phyloP scores from a whole-genome alignment of 139 green algal genomes.

The Micromonas pusilla region DNA sequence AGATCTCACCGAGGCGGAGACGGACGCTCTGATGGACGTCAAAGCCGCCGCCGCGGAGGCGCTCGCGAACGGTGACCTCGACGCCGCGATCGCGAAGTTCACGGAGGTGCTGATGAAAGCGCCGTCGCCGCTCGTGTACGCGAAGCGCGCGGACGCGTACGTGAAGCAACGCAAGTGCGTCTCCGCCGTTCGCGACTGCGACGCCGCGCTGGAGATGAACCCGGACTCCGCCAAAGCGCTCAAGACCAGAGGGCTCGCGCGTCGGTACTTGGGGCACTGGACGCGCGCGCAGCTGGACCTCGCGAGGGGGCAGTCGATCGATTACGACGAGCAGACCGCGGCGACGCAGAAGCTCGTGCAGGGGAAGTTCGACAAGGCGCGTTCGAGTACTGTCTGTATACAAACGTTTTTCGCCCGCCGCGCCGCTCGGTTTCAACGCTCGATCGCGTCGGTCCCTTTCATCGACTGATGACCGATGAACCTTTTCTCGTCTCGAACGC shows the following conservation, averaged over 20 bases:
- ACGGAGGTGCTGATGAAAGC: constrained; percentile 4
- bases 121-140: constrained; percentile 7
- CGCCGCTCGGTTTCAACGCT: too few relatives aligned
- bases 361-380: neutral
- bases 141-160: constrained; percentile 24
- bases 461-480: too few relatives aligned
- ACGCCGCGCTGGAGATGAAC: constrained; percentile 31
- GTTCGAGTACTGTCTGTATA: neutral
- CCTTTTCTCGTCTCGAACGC: too few relatives aligned
- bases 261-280: constrained; percentile 26
- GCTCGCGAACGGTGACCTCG: neutral
- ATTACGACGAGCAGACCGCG: constrained; percentile 27
- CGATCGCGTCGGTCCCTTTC: too few relatives aligned
- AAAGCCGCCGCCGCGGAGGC: constrained; percentile 1
- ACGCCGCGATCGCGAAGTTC: neutral
- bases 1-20: neutral
- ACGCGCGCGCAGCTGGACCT: constrained; percentile 22
- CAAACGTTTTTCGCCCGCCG: too few relatives aligned
- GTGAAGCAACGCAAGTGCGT: constrained; percentile 2
- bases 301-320: neutral
- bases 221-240: constrained; percentile 28
- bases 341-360: neutral
- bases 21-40: neutral
- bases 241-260: constrained; percentile 23
- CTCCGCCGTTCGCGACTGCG: constrained; percentile 29